Evolutionary conservation across 306 rosid genomes (phyloP), one percentile per base, ranked within the genome.

Genomic region (Trichosanthes truncata): DNA sequence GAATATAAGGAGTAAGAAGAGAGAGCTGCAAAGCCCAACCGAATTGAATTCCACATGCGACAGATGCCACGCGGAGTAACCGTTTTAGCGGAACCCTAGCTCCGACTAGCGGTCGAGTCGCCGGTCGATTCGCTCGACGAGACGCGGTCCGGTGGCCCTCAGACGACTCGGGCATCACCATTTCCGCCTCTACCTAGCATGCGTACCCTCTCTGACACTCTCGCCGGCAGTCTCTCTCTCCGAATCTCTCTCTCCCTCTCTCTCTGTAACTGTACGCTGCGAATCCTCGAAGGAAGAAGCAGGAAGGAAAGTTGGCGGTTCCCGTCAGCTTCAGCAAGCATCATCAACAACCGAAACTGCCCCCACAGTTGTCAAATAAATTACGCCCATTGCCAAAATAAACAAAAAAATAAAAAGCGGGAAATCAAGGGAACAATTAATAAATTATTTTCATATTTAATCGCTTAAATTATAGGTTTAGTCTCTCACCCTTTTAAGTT

Each of bases 11-110:
- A 4, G 96, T 95, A 56, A 93, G 78, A 21, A 95, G 92, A 51
- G 97, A 95, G 7, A 95, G 93, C 89, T 95, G 97, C 57, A 95
- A 41, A 40, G 98, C 98, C 98, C 98, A 95, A 8, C 98, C 98
- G 72, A 95, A 95, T 76, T 95, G 99, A 63, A 95, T 95, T 21
- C 99, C 99, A 13, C 94, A 83, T 11, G 97, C 97, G 5, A 95
- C 91, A 0, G 97, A 95, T 1, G 99, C 92, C 15, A 95, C 91
- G 2, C 89, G 87, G 13, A 95, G 84, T 36, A 95, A 35, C 73
- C 68, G 80, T 31, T 88, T 80, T 8, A 95, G 86, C 6, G 89
- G 88, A 46, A 87, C 84, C 81, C 91, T 83, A 7, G 81, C 52
- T 29, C 40, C 74, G 6, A 61, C 62, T 36, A 84, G 80, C 41